A percentile compares a stretch with the other conserved stretches of the same genome.
Evolutionary conservation across 129 eudicot genomes (phyloP).

Genomic region (Artemisia annua): DNA sequence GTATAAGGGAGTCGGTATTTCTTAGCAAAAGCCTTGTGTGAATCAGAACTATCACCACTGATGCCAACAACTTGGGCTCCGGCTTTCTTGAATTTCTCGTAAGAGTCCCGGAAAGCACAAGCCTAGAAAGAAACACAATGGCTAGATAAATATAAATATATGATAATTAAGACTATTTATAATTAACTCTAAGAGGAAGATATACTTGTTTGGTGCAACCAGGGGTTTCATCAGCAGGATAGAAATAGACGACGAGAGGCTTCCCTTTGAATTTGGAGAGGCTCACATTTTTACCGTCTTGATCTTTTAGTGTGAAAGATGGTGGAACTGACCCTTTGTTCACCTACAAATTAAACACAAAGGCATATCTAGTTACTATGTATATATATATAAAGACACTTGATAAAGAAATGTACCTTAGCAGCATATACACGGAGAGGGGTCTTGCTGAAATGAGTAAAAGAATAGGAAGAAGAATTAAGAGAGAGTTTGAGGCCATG

Average conservation of each 20-base stretch:
- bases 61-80: constrained; percentile 98
- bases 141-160: background rate
- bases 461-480: constrained; percentile 22
- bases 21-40: constrained; percentile 94
- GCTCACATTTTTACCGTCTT: constrained; percentile 82
- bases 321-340: constrained; percentile 79
- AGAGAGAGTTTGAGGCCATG: constrained; percentile 54
- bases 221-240: constrained; percentile 99
- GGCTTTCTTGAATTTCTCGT: constrained; percentile 98
- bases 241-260: constrained; percentile 91
- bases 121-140: constrained; percentile 50
- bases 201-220: constrained; percentile 99
- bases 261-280: constrained; percentile 92
- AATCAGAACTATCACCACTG: constrained; percentile 81
- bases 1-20: constrained; percentile 92
- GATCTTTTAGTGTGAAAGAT: constrained; percentile 82
- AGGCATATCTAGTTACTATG: too few relatives aligned
- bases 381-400: too few relatives aligned
- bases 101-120: constrained; percentile 97
- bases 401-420: constrained; percentile 39
- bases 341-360: constrained; percentile 37
- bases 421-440: constrained; percentile 46
- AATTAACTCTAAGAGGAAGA: background rate
- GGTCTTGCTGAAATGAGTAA: constrained; percentile 22
- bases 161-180: background rate